Percentiles rank a stretch among this genome's conserved stretches.
Conservation (phyloP, 1,284 basidiomycete species). For the Ustilago nuda region DNA sequence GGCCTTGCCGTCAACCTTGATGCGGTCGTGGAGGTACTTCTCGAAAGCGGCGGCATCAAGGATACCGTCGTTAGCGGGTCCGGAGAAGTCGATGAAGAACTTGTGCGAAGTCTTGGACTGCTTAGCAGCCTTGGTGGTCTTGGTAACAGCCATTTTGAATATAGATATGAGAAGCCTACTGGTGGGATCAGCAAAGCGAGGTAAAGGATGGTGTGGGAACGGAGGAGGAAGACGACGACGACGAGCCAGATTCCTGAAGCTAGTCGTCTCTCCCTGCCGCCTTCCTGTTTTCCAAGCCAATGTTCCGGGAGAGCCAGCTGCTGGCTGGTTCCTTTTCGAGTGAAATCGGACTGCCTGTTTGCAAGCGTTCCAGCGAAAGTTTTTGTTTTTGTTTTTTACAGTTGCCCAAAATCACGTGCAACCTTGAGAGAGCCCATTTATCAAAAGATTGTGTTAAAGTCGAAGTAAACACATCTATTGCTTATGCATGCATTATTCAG, state of each 20-base stretch:
- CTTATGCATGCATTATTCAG: constrained; percentile 10
- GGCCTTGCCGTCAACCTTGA: constrained; percentile 80
- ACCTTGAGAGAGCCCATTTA: no score
- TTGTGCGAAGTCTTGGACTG: constrained; percentile 82
- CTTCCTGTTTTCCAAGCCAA: neutral
- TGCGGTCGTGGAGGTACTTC: constrained; percentile 92
- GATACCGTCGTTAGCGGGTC: constrained; percentile 88
- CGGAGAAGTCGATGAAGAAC: constrained; percentile 93
- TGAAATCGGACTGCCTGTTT: constrained; percentile 1
- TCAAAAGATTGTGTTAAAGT: neutral
- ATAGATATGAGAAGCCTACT: constrained; percentile 45
- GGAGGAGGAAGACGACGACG: neutral
- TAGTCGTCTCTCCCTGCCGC: neutral
- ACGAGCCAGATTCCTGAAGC: neutral
- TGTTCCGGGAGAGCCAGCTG: neutral
- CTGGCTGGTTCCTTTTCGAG: neutral
- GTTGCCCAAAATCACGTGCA: constrained; percentile 23
- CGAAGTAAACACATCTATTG: neutral
- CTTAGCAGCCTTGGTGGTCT: constrained; percentile 64
- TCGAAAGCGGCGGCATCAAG: constrained; percentile 91
- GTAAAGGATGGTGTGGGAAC: constrained; percentile 31
- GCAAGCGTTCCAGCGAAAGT: neutral
- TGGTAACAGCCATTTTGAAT: constrained; percentile 62
- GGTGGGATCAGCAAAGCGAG: constrained; percentile 57
- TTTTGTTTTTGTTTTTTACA: constrained; percentile 24